These are phyloP conservation scores for Ceratobasidium sp. DNA, from an alignment of 1,284 basidiomycete species.

Conservation along the genomic window DNA sequence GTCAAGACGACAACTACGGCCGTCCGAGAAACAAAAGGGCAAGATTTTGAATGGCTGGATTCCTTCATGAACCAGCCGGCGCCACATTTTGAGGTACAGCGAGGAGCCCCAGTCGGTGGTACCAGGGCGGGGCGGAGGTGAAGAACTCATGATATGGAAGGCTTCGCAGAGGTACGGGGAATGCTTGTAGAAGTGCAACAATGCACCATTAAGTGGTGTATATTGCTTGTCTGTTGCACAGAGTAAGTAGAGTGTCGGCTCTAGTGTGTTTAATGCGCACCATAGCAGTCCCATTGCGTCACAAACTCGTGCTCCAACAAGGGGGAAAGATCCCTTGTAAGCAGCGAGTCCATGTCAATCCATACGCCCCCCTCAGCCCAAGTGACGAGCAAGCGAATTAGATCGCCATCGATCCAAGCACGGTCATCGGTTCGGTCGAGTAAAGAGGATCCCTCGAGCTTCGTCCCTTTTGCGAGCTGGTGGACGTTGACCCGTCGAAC, in stretches of 20 bases:
- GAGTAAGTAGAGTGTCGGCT: constrained; percentile 15
- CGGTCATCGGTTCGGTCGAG: constrained; percentile 76
- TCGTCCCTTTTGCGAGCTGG: constrained; percentile 79
- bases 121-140: constrained; percentile 77
- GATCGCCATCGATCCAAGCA: constrained; percentile 95
- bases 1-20: constrained; percentile 88
- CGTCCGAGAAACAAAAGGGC: constrained; percentile 94
- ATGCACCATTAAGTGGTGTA: constrained; percentile 88
- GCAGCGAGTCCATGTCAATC: constrained; percentile 95
- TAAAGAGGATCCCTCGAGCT: constrained; percentile 73
- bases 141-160: constrained; percentile 88
- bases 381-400: constrained; percentile 86
- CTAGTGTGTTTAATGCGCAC: constrained; percentile 64
- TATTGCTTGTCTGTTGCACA: constrained; percentile 80
- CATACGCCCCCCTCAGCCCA: constrained; percentile 93
- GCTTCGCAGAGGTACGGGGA: constrained; percentile 96
- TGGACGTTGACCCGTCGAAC: constrained; percentile 77
- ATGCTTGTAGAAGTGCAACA: constrained; percentile 90
- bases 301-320: constrained; percentile 93
- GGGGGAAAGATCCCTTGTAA: constrained; percentile 86
- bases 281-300: constrained; percentile 96
- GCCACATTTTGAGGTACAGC: constrained; percentile 89
- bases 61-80: constrained; percentile 78
- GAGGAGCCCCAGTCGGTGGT: constrained; percentile 94
- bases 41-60: constrained; percentile 90